Conservation (phyloP, 1,284 basidiomycete genomes). For the Anthracocystis panici-leucophaei region DNA sequence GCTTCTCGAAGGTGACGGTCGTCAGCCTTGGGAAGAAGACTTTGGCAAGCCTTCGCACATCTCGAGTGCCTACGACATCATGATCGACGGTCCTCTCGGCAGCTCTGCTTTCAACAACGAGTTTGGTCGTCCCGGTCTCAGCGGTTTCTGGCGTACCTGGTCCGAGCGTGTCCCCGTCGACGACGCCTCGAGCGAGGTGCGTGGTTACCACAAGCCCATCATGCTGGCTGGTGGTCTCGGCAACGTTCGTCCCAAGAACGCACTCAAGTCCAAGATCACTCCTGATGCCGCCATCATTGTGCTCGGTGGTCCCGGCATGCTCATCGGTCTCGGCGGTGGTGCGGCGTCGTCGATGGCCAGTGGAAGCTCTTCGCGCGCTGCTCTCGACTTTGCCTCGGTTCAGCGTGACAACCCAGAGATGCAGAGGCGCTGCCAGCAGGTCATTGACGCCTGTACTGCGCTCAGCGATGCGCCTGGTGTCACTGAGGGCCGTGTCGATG, state of each 20-base stretch:
- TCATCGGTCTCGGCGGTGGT: slow-evolving; percentile 96
- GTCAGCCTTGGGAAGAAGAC: slow-evolving; percentile 66
- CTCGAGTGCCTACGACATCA: slow-evolving; percentile 93
- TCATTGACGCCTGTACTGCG: slow-evolving; percentile 80
- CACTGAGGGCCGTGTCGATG: slow-evolving; percentile 40
- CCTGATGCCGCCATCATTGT: slow-evolving; percentile 77
- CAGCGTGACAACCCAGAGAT: slow-evolving; percentile 99
- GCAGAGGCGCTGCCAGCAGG: slow-evolving; percentile 95
- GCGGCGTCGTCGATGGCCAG: slow-evolving; percentile 90
- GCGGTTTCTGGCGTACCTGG: slow-evolving; percentile 72
- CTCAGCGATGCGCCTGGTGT: slow-evolving; percentile 46
- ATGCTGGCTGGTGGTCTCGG: slow-evolving; percentile 99
- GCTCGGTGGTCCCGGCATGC: slow-evolving; percentile 94
- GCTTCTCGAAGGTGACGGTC: slow-evolving; percentile 53
- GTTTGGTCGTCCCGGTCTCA: slow-evolving; percentile 86
- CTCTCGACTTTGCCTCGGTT: slow-evolving; percentile 96
- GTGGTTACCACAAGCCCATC: slow-evolving; percentile 99
- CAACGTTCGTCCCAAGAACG: slow-evolving; percentile 76
- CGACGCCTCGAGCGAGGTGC: slow-evolving; percentile 74
- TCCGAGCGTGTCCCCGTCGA: slow-evolving; percentile 61
- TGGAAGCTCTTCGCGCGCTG: slow-evolving; percentile 78
- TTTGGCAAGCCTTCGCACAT: slow-evolving; percentile 90
- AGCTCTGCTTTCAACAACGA: slow-evolving; percentile 98
- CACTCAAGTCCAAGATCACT: slow-evolving; percentile 64
- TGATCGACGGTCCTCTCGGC: slow-evolving; percentile 94